phyloP scores from a whole-genome alignment of 257 asterid genomes.

The Fraxinus cuspidata region DNA sequence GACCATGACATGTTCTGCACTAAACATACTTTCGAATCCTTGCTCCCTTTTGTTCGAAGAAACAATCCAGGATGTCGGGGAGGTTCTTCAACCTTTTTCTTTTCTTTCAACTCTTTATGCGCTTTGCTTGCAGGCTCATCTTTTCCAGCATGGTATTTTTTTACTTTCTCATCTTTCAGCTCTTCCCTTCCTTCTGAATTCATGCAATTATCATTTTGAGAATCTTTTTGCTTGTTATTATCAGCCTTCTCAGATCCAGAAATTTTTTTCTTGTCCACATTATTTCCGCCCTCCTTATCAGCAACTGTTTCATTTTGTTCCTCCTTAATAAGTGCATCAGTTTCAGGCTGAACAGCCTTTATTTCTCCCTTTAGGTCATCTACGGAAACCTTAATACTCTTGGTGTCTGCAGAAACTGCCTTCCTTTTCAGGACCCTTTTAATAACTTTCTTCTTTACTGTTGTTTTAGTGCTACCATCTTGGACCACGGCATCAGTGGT shows the following conservation, averaged over 20 bases:
- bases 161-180: slow-evolving; percentile 50
- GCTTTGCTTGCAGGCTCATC: slow-evolving; percentile 49
- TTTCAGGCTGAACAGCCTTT: slow-evolving; percentile 34
- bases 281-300: slow-evolving; percentile 47
- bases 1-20: neutral
- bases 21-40: slow-evolving; percentile 68
- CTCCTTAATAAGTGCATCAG: slow-evolving; percentile 30
- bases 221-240: slow-evolving; percentile 30
- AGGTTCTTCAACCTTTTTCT: slow-evolving; percentile 62
- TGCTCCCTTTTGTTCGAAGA: slow-evolving; percentile 74
- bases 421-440: slow-evolving; percentile 74
- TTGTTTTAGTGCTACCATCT: slow-evolving; percentile 42
- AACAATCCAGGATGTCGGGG: slow-evolving; percentile 92
- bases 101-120: slow-evolving; percentile 50
- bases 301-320: slow-evolving; percentile 35
- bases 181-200: slow-evolving; percentile 47
- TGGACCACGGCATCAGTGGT: no score
- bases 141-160: slow-evolving; percentile 39
- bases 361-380: slow-evolving; percentile 38
- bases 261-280: slow-evolving; percentile 29
- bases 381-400: slow-evolving; percentile 38
- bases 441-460: slow-evolving; percentile 69
- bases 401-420: slow-evolving; percentile 41
- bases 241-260: slow-evolving; percentile 44
- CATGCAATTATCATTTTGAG: slow-evolving; percentile 36